A percentile compares a stretch with the other conserved stretches of the same genome.
Evolutionary conservation across 257 asterid genomes (phyloP).

Genomic region (Solanum bukasovii): DNA sequence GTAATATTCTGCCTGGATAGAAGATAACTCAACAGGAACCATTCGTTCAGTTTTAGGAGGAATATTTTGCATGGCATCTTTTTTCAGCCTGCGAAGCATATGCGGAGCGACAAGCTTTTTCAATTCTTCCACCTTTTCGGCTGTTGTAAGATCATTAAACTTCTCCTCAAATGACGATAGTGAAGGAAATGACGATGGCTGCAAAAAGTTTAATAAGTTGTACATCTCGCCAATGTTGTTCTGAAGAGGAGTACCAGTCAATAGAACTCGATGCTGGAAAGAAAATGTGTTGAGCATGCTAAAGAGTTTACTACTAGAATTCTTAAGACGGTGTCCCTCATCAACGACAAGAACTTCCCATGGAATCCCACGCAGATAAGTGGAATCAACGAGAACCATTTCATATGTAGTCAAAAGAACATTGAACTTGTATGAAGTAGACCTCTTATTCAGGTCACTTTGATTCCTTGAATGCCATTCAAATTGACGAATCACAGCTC

Average conservation of each 20-base stretch:
- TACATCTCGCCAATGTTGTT: constrained; percentile 98
- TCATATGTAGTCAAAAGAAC: constrained; percentile 93
- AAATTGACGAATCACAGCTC: constrained; percentile 76
- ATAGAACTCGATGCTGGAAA: constrained; percentile 83
- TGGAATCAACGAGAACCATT: constrained; percentile 88
- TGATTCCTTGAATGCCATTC: constrained; percentile 80
- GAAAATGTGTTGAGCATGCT: constrained; percentile 78
- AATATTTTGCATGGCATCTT: constrained; percentile 93
- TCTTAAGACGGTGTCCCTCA: constrained; percentile 97
- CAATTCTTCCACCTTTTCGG: constrained; percentile 93
- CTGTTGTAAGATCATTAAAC: constrained; percentile 81
- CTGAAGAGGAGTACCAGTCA: constrained; percentile 99
- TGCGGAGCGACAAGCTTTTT: constrained; percentile 98
- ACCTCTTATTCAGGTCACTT: constrained; percentile 31
- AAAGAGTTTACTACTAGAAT: constrained; percentile 80
- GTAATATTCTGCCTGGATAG: constrained; percentile 97
- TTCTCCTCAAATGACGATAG: constrained; percentile 83
- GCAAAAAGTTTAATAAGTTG: constrained; percentile 85
- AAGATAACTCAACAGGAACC: constrained; percentile 95
- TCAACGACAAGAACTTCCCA: constrained; percentile 99
- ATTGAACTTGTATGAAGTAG: constrained; percentile 66
- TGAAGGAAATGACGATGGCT: constrained; percentile 89
- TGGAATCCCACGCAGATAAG: constrained; percentile 76
- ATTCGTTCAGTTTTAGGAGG: constrained; percentile 97
- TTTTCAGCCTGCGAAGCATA: constrained; percentile 93